These are phyloP conservation scores for Moricandia moricandioides DNA, from an alignment of 345 rosid species.

Conservation along the genomic window DNA sequence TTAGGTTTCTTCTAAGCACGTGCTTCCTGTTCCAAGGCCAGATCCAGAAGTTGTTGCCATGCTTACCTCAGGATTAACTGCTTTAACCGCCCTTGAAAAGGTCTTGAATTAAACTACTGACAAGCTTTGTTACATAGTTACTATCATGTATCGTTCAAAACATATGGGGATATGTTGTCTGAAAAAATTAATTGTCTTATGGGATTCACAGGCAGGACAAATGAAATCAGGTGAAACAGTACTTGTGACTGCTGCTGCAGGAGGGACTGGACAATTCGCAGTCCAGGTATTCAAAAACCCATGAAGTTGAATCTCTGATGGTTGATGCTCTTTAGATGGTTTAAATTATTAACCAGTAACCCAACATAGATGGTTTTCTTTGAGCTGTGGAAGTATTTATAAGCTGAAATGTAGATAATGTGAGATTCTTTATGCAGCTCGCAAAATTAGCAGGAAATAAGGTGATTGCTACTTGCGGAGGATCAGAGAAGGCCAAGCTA, in stretches of 20 bases:
- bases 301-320: conserved; percentile 7
- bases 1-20: conserved; percentile 70
- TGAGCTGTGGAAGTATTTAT: not conserved
- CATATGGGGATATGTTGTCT: not conserved
- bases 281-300: conserved; percentile 68
- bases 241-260: conserved; percentile 97
- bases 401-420: not conserved
- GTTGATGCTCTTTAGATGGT: not conserved
- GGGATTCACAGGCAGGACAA: conserved; percentile 64
- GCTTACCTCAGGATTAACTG: conserved; percentile 98
- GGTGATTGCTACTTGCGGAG: conserved; percentile 94
- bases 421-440: conserved; percentile 50
- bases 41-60: conserved; percentile 97
- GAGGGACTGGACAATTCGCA: conserved; percentile 98
- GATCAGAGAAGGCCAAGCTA: conserved; percentile 74
- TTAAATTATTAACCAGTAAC: not conserved
- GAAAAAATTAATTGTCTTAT: not conserved
- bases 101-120: conserved; percentile 32
- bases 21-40: conserved; percentile 88
- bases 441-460: conserved; percentile 85
- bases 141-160: not conserved
- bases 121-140: not conserved
- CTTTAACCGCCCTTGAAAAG: conserved; percentile 91
- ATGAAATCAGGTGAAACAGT: conserved; percentile 77
- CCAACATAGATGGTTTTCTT: too few species aligned